Percentiles rank a stretch among this genome's conserved stretches.
These are phyloP conservation scores for Hypoxylon crocopeplum DNA, from an alignment of 495 filamentous ascomycete genomes.

Conservation along the genomic window DNA sequence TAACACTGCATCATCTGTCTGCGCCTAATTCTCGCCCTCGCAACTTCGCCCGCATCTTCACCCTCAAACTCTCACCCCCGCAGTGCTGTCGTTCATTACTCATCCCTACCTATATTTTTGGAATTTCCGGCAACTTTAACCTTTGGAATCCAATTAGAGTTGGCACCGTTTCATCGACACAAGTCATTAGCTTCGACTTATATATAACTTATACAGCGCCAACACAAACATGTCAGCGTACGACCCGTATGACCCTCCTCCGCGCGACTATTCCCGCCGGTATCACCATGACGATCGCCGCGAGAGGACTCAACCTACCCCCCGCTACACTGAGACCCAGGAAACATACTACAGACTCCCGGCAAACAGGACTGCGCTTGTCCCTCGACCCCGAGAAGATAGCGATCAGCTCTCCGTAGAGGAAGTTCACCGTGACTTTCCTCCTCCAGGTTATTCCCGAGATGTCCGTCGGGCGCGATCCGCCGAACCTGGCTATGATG, in stretches of 20 bases:
- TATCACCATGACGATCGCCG: conserved; percentile 56
- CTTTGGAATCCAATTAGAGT: neutral
- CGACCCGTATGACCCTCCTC: conserved; percentile 53
- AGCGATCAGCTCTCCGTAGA: conserved; percentile 67
- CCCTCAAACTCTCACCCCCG: conserved; percentile 1
- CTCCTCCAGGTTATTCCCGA: conserved; percentile 62
- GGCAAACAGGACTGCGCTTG: conserved; percentile 53
- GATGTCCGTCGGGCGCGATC: conserved; percentile 61
- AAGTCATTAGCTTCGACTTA: neutral
- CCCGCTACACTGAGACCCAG: conserved; percentile 56
- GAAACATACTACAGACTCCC: conserved; percentile 56
- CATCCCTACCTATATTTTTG: neutral
- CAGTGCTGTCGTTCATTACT: conserved; percentile 9
- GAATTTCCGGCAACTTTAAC: too few relatives aligned
- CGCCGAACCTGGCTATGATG: conserved; percentile 53
- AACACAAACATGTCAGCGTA: conserved; percentile 52
- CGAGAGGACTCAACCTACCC: conserved; percentile 44
- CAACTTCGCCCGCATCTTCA: neutral
- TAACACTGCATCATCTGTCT: conserved; percentile 12
- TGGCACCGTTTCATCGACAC: neutral
- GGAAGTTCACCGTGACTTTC: conserved; percentile 72
- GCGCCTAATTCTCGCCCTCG: conserved; percentile 8
- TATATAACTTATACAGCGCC: neutral
- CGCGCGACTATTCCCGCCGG: conserved; percentile 50
- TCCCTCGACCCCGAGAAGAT: conserved; percentile 62